These are phyloP conservation scores for Nidula microcarpa DNA, from an alignment of 768 basidiomycete genomes.

Conservation along the genomic window DNA sequence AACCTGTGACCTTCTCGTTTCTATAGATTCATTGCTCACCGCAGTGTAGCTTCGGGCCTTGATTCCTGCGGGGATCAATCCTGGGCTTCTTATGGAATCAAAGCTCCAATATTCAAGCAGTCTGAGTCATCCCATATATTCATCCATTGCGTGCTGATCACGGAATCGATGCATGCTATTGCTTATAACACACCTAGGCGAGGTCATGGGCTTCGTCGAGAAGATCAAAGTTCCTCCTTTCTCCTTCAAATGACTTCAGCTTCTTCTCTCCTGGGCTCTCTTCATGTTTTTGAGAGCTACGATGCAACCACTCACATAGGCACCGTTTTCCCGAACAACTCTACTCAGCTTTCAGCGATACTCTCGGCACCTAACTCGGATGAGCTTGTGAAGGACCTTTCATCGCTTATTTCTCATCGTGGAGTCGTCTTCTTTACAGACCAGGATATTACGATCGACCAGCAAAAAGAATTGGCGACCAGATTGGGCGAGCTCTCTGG, in stretches of 20 bases:
- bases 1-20: too few species aligned
- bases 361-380: conserved; percentile 44
- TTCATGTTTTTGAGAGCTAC: conserved; percentile 26
- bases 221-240: too few species aligned
- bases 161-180: neutral
- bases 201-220: too few species aligned
- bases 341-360: conserved; percentile 43
- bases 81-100: too few species aligned
- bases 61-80: too few species aligned
- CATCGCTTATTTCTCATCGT: conserved; percentile 48
- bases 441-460: conserved; percentile 45
- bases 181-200: neutral
- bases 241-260: too few species aligned
- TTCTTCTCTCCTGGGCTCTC: conserved; percentile 28
- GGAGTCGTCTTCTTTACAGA: conserved; percentile 65
- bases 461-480: conserved; percentile 49
- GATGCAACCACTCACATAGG: conserved; percentile 55
- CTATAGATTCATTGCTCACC: too few species aligned
- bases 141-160: neutral
- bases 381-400: conserved; percentile 50
- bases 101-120: too few species aligned
- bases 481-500: conserved; percentile 47
- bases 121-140: too few species aligned
- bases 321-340: conserved; percentile 41
- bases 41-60: too few species aligned